Evolutionary conservation across 768 basidiomycete species (phyloP).

Genomic region (Fistulinella prunicolor): DNA sequence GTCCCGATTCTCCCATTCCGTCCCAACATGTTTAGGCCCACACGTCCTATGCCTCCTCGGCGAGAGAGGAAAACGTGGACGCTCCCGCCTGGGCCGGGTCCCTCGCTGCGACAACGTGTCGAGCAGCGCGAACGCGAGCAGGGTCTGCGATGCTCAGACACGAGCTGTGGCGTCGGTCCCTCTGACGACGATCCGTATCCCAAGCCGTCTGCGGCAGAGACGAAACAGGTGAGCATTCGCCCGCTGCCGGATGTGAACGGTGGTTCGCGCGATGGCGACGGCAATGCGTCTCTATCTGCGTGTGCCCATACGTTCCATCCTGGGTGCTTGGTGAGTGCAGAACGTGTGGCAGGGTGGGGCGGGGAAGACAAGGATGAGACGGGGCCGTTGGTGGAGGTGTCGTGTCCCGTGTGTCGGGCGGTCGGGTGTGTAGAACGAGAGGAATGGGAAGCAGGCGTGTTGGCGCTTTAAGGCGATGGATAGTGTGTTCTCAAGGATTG

Average conservation of each 20-base stretch:
- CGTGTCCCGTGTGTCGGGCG: constrained; percentile 68
- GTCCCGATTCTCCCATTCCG: constrained; percentile 14
- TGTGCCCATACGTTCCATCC: constrained; percentile 73
- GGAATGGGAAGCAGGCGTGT: constrained; percentile 58
- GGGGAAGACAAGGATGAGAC: constrained; percentile 41
- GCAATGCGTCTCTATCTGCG: constrained; percentile 22
- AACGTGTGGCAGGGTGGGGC: constrained; percentile 62
- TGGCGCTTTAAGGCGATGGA: constrained; percentile 24
- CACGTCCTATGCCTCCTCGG: constrained; percentile 24
- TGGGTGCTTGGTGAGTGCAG: constrained; percentile 66
- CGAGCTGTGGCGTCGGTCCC: constrained; percentile 72
- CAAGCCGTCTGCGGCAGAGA: constrained; percentile 19
- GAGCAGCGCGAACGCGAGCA: constrained; percentile 71
- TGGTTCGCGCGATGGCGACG: constrained; percentile 14
- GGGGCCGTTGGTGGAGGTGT: constrained; percentile 54
- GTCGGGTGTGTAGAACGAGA: constrained; percentile 55
- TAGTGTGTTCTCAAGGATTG: not conserved
- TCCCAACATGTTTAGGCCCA: constrained; percentile 25
- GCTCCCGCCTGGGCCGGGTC: constrained; percentile 61
- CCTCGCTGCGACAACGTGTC: constrained; percentile 67
- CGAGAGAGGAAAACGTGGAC: constrained; percentile 51
- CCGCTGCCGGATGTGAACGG: constrained; percentile 11
- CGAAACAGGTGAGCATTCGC: constrained; percentile 26
- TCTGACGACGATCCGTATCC: constrained; percentile 66
- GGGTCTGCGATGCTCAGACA: constrained; percentile 68